phyloP scores from a whole-genome alignment of 2,329 filamentous ascomycete species.

The Aspergillus hortae region DNA sequence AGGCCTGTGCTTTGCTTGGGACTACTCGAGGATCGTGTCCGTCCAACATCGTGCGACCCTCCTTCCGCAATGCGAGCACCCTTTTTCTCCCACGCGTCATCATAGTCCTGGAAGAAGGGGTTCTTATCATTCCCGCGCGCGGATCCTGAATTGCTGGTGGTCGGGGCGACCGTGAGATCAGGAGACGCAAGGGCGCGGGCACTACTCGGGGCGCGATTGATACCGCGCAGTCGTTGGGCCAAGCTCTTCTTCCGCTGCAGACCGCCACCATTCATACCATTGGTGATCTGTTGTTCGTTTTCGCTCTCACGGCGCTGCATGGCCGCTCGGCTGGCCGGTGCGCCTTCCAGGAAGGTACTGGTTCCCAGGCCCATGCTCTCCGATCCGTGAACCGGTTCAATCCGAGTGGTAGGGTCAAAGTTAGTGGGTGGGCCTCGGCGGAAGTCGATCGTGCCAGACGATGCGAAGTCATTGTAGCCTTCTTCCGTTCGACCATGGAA shows the following conservation, averaged over 20 bases:
- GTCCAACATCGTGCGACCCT: conserved; percentile 35
- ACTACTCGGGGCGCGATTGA: conserved; percentile 62
- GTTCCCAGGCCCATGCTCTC: conserved; percentile 82
- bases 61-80: conserved; percentile 57
- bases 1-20: conserved; percentile 53
- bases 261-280: conserved; percentile 48
- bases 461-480: conserved; percentile 76
- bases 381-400: conserved; percentile 76
- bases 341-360: conserved; percentile 91
- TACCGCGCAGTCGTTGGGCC: conserved; percentile 83
- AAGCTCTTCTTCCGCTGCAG: conserved; percentile 91
- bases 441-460: conserved; percentile 36
- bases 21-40: conserved; percentile 54
- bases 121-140: conserved; percentile 55
- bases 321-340: conserved; percentile 76
- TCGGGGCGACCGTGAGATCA: conserved; percentile 41
- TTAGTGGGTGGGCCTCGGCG: conserved; percentile 35
- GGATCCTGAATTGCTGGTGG: conserved; percentile 31
- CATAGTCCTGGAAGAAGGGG: conserved; percentile 81
- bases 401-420: conserved; percentile 66
- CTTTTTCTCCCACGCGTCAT: conserved; percentile 63
- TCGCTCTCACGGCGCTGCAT: conserved; percentile 74
- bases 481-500: conserved; percentile 85
- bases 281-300: conserved; percentile 46
- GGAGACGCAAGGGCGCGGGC: conserved; percentile 57